Evolutionary conservation across 2,329 filamentous ascomycete species (phyloP).

Genomic region (Ciborinia camelliae): DNA sequence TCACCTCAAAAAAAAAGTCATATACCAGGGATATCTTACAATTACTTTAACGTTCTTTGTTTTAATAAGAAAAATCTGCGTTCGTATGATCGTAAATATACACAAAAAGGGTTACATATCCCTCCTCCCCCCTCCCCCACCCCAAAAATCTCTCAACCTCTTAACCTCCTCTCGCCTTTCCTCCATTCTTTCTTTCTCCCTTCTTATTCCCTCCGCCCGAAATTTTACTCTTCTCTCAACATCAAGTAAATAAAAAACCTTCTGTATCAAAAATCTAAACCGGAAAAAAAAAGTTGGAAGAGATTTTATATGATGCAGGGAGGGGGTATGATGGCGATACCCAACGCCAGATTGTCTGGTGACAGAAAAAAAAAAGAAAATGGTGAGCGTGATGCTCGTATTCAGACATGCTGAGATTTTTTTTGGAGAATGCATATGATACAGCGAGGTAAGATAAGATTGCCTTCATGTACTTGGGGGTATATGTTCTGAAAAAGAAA

Average conservation of each 20-base stretch:
- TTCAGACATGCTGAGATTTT: conserved; percentile 26
- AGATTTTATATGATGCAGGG: conserved; percentile 32
- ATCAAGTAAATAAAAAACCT: conserved; percentile 28
- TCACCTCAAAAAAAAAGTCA: background rate
- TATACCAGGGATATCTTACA: background rate
- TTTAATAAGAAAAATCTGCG: conserved; percentile 8
- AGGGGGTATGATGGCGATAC: conserved; percentile 33
- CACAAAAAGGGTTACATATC: too few species aligned
- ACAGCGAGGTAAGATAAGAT: conserved; percentile 28
- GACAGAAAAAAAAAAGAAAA: conserved; percentile 35
- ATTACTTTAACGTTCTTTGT: background rate
- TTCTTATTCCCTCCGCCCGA: background rate
- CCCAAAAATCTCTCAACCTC: conserved; percentile 13
- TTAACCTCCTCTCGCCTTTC: background rate
- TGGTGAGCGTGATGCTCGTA: conserved; percentile 29
- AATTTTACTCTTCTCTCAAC: conserved; percentile 10
- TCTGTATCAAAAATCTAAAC: conserved; percentile 26
- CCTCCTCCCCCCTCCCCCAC: too few species aligned
- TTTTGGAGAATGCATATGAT: conserved; percentile 25
- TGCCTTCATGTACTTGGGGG: conserved; percentile 23
- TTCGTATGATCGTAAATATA: conserved; percentile 22
- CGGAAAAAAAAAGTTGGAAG: conserved; percentile 30
- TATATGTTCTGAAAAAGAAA: conserved; percentile 27
- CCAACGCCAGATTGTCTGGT: conserved; percentile 34
- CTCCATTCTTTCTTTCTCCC: background rate